Conservation (phyloP, 352 stramenopile genomes). For the Phytophthora pisi region DNA sequence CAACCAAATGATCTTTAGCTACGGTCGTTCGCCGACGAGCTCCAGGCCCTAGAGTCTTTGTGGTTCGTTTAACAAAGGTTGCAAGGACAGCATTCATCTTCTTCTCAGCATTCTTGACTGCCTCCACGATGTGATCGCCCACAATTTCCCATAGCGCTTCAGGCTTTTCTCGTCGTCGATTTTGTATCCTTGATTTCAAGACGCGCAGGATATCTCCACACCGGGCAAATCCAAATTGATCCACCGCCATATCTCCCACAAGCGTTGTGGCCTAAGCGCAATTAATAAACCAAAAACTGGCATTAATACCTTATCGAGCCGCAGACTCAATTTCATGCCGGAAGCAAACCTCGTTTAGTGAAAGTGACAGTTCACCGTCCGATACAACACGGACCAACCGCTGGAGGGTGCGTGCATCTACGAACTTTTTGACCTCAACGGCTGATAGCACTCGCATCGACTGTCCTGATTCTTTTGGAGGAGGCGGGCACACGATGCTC, state of each 20-base stretch:
- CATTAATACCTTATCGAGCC: background rate
- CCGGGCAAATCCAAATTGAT: slow-evolving; percentile 53
- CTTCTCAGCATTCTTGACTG: slow-evolving; percentile 26
- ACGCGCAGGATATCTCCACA: slow-evolving; percentile 57
- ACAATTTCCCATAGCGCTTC: slow-evolving; percentile 47
- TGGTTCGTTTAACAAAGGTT: slow-evolving; percentile 14
- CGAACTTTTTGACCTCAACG: slow-evolving; percentile 40
- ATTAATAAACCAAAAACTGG: background rate
- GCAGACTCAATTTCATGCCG: background rate
- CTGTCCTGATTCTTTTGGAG: slow-evolving; percentile 13
- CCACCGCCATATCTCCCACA: slow-evolving; percentile 35
- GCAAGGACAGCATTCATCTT: slow-evolving; percentile 22
- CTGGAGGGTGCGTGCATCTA: slow-evolving; percentile 49
- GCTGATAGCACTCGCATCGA: slow-evolving; percentile 20
- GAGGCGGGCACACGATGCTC: slow-evolving; percentile 28
- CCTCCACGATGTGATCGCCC: slow-evolving; percentile 18
- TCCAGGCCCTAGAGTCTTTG: slow-evolving; percentile 4
- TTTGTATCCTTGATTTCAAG: slow-evolving; percentile 49
- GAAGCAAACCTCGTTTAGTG: slow-evolving; percentile 35
- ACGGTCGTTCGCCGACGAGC: slow-evolving; percentile 11
- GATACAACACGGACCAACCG: slow-evolving; percentile 48
- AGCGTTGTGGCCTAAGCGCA: slow-evolving; percentile 40
- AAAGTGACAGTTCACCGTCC: slow-evolving; percentile 43
- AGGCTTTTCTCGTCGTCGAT: slow-evolving; percentile 28
- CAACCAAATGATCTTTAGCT: slow-evolving; percentile 12